These are phyloP conservation scores for Cryoendolithus antarcticus DNA, from an alignment of 2,329 filamentous ascomycete species.

Conservation along the genomic window DNA sequence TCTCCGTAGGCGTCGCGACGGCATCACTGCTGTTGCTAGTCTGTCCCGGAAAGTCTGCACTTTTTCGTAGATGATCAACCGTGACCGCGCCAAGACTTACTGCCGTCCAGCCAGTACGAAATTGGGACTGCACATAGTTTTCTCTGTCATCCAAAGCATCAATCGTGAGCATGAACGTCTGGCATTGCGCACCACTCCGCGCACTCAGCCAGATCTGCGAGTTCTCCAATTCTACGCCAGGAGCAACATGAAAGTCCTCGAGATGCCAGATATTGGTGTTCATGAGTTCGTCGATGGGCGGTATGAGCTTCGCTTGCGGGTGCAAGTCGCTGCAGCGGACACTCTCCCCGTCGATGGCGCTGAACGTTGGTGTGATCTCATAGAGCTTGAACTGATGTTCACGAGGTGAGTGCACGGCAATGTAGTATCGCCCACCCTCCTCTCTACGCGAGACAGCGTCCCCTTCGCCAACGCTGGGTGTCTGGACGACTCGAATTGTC, in stretches of 20 bases:
- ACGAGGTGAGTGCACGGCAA: conserved; percentile 79
- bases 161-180: conserved; percentile 63
- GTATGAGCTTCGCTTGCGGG: conserved; percentile 49
- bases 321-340: conserved; percentile 31
- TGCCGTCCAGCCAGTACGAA: conserved; percentile 43
- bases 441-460: conserved; percentile 12
- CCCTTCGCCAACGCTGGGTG: conserved; percentile 38
- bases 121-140: conserved; percentile 50
- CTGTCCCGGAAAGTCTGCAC: conserved; percentile 26
- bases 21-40: conserved; percentile 19
- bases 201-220: conserved; percentile 36
- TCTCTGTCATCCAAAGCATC: conserved; percentile 44
- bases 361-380: conserved; percentile 42
- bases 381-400: conserved; percentile 93
- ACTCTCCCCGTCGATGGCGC: conserved; percentile 7
- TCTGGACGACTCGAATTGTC: conserved; percentile 60
- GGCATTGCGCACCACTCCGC: conserved; percentile 44
- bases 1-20: conserved; percentile 41
- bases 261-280: conserved; percentile 40
- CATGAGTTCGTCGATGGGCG: conserved; percentile 43
- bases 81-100: conserved; percentile 31
- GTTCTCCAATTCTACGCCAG: conserved; percentile 26
- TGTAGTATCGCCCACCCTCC: conserved; percentile 35
- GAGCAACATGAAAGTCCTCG: conserved; percentile 34
- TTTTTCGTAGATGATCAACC: conserved; percentile 27